Base-by-base conservation (phyloP, 805 yeast genomes). In the Saccharomycopsis javanensis region DNA sequence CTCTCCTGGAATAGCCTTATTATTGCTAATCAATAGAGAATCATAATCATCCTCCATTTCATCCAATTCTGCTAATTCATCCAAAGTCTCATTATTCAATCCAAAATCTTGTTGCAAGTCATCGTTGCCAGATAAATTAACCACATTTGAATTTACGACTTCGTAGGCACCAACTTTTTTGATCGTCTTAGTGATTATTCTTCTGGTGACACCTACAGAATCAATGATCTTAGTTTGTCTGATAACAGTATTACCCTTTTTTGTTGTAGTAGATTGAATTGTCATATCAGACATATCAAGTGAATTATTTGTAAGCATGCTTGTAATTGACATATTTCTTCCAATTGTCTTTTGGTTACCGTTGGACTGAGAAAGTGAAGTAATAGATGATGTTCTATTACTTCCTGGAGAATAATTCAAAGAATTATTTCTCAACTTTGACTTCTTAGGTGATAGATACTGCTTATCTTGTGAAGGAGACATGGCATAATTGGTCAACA, bases 131-230 rank as follows among this genome's bases (percentile, higher is more conserved):
- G 59, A 34, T 16, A 60, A 55, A 31, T 57, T 60, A 11, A 60
- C 51, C 33, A 57, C 56, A 30, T 50, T 55, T 5, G 62, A 60
- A n/a, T 56, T 57, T 13, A 57, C 57, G n/a, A 60, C 59, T 23
- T 60, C 62, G 28, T 60, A 60, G 18, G 50, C 53, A 5, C 62
- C 62, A 2, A 57, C 54, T 42, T 55, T 57, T 25, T 60, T 57
- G 5, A 60, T 45, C 1, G 62, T 57, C 20, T 55, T 57, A 1
- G 57, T 57, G 11, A 60, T 53, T 8, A 60, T 34, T 13, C 56
- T 46, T 48, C 59, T 28, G 10, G 62, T 60, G n/a, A 55, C 51
- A 7, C 60, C 60, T 3, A 51, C 31, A 4, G 61, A 48, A 45
- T 60, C 62, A 45, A 57, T 53, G 11, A 57, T 37, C 37, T 57